Base-by-base conservation (phyloP, 805 yeast species). In the Tetrapisispora fleetii region DNA sequence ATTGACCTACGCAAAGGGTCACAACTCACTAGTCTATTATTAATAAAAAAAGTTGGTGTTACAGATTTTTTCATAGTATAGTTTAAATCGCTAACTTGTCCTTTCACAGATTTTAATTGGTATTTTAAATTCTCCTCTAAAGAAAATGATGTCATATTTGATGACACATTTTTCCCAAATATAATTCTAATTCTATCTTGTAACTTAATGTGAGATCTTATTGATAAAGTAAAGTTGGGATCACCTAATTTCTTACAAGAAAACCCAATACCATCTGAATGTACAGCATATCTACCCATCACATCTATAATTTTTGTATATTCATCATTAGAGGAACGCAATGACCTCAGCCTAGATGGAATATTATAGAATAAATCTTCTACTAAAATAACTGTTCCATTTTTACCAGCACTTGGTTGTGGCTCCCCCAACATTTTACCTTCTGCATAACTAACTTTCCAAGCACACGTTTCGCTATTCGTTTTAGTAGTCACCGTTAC, bases 321-420 rank as follows among this genome's bases (percentile, higher is more conserved):
- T 58, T 93, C 98, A 14, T 89, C 96, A 53, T 73, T 73, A 11
- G 81, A 71, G 0, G 85, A 74, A 48, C 74, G 73, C 43, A 90
- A 67, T 0, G 95, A 77, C 48, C 82, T 69, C 30, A 83, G 66
- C 43, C 99, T 72, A 0, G 95, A 78, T 0, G 95, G 93, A 28
- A 84, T 78, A 60, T 91, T 93, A 68, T 82, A 93, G 59, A 93
- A 93, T 48, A 93, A 68, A 62, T 93, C 96, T 62, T 89, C 96
- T 7, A 89, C 95, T 0, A 76, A 64, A 28, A 93, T 77, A 52
- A 81, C 87, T 0, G 99, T 93, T 0, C 99, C 99, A 43, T 73
- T 76, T 51, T 77, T 81, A 0, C 98, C 97, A 0, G 99, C 99
- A 1, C 79, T 73, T 0, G 95, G 87, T 52, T 74, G 75, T 0